These are phyloP conservation scores for Pinus tabuliformis DNA, from an alignment of 75 land plant genomes.

Conservation along the genomic window DNA sequence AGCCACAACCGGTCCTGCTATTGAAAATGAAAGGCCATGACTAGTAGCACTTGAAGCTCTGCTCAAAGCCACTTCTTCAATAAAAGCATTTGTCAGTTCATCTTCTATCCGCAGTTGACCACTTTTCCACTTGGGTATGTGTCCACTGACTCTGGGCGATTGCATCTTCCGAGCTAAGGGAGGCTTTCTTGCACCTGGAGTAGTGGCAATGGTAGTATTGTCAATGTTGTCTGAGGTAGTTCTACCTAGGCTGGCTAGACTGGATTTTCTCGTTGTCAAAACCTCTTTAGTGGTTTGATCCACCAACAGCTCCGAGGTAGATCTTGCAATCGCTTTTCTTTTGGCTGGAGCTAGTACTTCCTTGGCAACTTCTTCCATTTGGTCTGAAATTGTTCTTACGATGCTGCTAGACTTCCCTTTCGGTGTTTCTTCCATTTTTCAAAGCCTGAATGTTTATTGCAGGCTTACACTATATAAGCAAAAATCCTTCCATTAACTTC, in stretches of 20 bases:
- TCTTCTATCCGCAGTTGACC: slow-evolving; percentile 1
- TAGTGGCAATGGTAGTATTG: neutral
- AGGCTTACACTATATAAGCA: too few relatives aligned
- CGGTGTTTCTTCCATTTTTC: neutral
- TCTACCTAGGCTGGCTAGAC: neutral
- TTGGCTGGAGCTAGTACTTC: neutral
- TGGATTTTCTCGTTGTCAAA: neutral
- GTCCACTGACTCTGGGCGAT: slow-evolving; percentile 7
- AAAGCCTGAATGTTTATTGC: neutral
- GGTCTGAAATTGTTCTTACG: slow-evolving; percentile 7
- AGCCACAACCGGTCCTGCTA: slow-evolving; percentile 6
- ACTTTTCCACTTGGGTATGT: slow-evolving; percentile 8
- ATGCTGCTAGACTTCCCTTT: neutral
- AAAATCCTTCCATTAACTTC: too few relatives aligned
- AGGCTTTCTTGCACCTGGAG: slow-evolving; percentile 3
- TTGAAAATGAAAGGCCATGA: slow-evolving; percentile 8
- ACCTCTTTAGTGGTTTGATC: slow-evolving; percentile 2
- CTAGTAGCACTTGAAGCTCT: neutral
- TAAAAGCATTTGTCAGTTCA: neutral
- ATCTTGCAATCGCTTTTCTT: neutral
- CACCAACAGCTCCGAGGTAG: neutral
- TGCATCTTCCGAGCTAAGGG: neutral
- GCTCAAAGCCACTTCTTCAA: slow-evolving; percentile 2
- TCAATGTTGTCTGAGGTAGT: neutral
- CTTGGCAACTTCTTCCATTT: neutral